A percentile compares a stretch with the other conserved stretches of the same genome.
phyloP scores from a whole-genome alignment of 345 rosid genomes.

The Boechera stricta region DNA sequence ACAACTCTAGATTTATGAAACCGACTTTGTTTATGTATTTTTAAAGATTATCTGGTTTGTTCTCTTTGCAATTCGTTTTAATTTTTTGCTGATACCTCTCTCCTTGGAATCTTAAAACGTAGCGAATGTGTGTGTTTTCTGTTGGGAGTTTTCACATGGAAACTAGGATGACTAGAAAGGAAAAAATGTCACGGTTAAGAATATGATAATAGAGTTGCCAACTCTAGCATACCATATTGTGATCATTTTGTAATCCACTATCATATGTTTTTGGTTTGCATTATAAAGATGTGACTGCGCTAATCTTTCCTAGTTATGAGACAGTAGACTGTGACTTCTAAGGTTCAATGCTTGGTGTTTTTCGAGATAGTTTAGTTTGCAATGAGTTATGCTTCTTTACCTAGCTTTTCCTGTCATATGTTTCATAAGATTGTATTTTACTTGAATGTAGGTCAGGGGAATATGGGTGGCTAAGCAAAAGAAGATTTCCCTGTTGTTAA shows the following conservation, averaged over 20 bases:
- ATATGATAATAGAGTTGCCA: background rate
- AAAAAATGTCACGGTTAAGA: background rate
- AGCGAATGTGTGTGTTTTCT: background rate
- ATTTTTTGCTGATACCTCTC: background rate
- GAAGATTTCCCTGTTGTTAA: slow-evolving; percentile 47
- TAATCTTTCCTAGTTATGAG: slow-evolving; percentile 3
- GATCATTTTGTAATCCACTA: background rate
- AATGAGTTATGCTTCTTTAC: slow-evolving; percentile 10
- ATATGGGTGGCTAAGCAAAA: slow-evolving; percentile 38
- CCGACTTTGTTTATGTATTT: background rate
- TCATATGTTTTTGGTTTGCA: background rate
- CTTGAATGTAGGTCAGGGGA: slow-evolving; percentile 32
- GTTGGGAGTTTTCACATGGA: background rate
- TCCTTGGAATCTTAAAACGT: background rate
- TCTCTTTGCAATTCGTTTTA: background rate
- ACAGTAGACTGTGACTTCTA: background rate
- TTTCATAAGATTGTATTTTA: slow-evolving; percentile 7
- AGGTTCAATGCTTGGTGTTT: slow-evolving; percentile 4
- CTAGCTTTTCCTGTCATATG: background rate
- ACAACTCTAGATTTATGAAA: background rate
- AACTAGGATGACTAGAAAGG: background rate
- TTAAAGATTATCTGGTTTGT: background rate
- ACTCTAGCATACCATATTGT: background rate
- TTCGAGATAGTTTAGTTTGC: background rate
- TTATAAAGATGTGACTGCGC: background rate